Base-by-base conservation (phyloP, 768 basidiomycete species). In the Flagelloscypha sp. region DNA sequence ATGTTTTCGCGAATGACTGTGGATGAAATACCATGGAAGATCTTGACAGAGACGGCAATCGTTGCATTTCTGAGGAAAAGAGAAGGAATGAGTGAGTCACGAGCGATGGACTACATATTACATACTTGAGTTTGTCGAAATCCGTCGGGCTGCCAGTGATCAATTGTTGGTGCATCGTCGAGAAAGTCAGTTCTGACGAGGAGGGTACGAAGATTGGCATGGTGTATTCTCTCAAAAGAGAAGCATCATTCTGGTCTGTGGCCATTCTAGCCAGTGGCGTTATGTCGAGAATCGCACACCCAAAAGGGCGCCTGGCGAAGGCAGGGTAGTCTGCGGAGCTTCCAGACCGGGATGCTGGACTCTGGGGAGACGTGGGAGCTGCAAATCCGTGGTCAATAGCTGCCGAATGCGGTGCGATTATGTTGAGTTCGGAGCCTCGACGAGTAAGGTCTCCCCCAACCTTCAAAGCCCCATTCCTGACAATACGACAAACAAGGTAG, bases 161-260 rank as follows among this genome's bases (percentile, higher is more conserved):
- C 52, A 98, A 86, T 50, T 90, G 89, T 57, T 97, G 90, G 58
- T 98, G 94, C 24, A 98, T 70, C 67, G 84, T 94, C 2, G 90
- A 88, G 53, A 95, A 95, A 17, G 79, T 68, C 5, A 76, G 72
- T 52, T 98, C 94, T n/a, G n/a, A n/a, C 48, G 83, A 84, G 4
- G 70, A 68, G 0, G 94, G 85, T 1, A 80, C 70, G 47, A 74
- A 93, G 35, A 98, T 95, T 2, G 85, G 83, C 79, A 97, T 88
- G 1, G 74, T 72, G 49, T 86, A 71, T 54, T 97, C 93, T 38
- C 71, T 70, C 13, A 78, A 68, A 2, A 75, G 59, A 5, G 76
- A 73, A 2, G 78, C 67, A 41, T 86, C 81, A 10, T 62, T 48
- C 33, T 74, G 70, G 23, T 89, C 86, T 0, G 65, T 59, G 2